Evolutionary conservation across 2,329 filamentous ascomycete genomes (phyloP).

Genomic region (Hymenoscyphus linearis): DNA sequence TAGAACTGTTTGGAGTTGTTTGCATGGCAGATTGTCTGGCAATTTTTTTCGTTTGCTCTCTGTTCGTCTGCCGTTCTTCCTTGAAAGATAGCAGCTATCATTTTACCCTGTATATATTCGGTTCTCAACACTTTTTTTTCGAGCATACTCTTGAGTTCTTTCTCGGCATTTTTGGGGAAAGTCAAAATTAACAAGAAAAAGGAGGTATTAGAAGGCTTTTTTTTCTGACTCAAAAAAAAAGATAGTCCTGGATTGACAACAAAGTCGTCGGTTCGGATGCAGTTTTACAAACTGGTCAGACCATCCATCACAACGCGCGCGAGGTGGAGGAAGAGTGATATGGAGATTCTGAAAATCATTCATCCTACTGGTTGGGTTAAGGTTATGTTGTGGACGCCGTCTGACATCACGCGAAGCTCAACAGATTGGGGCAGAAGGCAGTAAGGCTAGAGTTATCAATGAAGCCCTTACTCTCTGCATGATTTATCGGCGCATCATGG

Average conservation of each 20-base stretch:
- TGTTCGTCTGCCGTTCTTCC: neutral
- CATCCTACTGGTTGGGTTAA: neutral
- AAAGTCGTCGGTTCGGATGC: neutral
- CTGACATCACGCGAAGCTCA: neutral
- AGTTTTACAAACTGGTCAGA: neutral
- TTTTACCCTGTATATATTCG: slow-evolving; percentile 1
- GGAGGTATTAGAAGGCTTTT: neutral
- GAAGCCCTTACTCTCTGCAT: neutral
- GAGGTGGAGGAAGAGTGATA: neutral
- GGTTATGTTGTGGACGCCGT: neutral
- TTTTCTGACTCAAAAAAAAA: neutral
- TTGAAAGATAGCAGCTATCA: neutral
- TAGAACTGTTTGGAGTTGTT: neutral
- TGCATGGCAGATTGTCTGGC: neutral
- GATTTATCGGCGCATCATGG: neutral
- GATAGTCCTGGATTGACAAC: neutral
- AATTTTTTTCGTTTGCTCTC: neutral
- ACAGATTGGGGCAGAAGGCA: neutral
- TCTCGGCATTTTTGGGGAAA: neutral
- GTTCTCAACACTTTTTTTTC: neutral
- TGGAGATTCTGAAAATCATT: neutral
- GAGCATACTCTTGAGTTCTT: neutral
- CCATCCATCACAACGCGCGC: neutral
- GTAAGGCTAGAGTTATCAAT: neutral
- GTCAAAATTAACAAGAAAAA: neutral